phyloP scores from a whole-genome alignment of 208 protist species.

The Wallacemonas sp. region DNA sequence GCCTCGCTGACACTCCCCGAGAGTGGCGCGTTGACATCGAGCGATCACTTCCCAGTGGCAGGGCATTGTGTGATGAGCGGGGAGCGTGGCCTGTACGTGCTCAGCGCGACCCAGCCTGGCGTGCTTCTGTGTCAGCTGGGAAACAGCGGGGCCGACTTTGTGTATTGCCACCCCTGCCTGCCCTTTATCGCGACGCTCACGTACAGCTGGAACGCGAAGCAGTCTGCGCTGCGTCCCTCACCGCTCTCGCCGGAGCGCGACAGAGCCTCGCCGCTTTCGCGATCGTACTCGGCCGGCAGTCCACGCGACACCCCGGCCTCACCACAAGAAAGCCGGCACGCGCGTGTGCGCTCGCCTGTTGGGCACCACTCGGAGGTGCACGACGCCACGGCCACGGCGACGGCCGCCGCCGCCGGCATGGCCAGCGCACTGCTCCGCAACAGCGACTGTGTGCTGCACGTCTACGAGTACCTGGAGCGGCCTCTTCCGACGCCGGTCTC shows the following conservation, averaged over 20 bases:
- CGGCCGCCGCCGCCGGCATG: too few species aligned
- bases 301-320: background rate
- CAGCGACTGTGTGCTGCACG: constrained; percentile 28
- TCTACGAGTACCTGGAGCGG: constrained; percentile 27
- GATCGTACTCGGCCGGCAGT: too few species aligned
- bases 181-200: constrained; percentile 65
- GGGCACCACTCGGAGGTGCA: too few species aligned
- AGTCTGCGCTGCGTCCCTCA: background rate
- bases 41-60: constrained; percentile 71
- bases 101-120: constrained; percentile 50
- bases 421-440: background rate
- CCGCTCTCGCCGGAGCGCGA: background rate
- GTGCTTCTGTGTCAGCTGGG: constrained; percentile 35
- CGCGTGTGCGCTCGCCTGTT: too few species aligned
- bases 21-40: constrained; percentile 58
- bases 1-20: constrained; percentile 34
- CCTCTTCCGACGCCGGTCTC: background rate
- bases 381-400: background rate
- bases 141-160: constrained; percentile 31
- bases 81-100: constrained; percentile 54
- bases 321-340: background rate
- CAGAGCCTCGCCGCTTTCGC: constrained; percentile 2
- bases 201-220: constrained; percentile 29
- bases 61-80: constrained; percentile 60
- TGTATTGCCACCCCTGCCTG: constrained; percentile 83